These are phyloP conservation scores for Ustilago nuda DNA, from an alignment of 1,284 basidiomycete genomes.

Conservation along the genomic window DNA sequence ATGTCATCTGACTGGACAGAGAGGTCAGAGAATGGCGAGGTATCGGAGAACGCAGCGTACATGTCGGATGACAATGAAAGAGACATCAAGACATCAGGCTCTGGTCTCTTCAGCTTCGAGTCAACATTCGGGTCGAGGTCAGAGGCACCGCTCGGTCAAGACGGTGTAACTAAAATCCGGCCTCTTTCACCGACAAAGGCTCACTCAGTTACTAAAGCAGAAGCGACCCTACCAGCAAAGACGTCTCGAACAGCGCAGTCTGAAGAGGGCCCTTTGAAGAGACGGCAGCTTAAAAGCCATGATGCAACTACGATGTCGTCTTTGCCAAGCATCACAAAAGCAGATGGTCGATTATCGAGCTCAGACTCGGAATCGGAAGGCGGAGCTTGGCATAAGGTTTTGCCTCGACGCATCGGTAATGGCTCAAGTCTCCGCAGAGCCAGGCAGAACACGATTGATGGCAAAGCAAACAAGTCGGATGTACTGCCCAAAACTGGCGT, in stretches of 20 bases:
- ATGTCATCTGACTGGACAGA: constrained; percentile 57
- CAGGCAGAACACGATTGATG: constrained; percentile 25
- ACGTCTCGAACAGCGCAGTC: background rate
- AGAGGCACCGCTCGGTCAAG: background rate
- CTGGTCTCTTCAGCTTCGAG: constrained; percentile 18
- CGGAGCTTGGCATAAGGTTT: constrained; percentile 47
- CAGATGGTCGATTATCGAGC: constrained; percentile 31
- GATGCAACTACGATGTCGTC: background rate
- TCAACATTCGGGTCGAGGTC: background rate
- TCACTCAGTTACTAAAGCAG: background rate
- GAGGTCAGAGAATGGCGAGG: constrained; percentile 46
- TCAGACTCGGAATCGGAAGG: constrained; percentile 53
- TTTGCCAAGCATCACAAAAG: constrained; percentile 16
- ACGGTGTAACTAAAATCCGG: background rate
- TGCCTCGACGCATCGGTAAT: constrained; percentile 41
- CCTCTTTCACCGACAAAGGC: background rate
- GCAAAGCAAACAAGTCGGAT: constrained; percentile 19
- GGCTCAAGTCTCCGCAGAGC: constrained; percentile 34
- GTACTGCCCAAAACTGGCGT: background rate
- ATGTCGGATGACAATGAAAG: constrained; percentile 31
- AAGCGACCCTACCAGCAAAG: background rate
- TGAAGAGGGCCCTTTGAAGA: background rate
- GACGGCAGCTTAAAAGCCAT: constrained; percentile 4
- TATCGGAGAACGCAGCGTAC: constrained; percentile 30
- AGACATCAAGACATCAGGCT: constrained; percentile 5